A percentile compares a stretch with the other conserved stretches of the same genome.
Conservation (phyloP, 306 rosid genomes). For the Alnus rubra region DNA sequence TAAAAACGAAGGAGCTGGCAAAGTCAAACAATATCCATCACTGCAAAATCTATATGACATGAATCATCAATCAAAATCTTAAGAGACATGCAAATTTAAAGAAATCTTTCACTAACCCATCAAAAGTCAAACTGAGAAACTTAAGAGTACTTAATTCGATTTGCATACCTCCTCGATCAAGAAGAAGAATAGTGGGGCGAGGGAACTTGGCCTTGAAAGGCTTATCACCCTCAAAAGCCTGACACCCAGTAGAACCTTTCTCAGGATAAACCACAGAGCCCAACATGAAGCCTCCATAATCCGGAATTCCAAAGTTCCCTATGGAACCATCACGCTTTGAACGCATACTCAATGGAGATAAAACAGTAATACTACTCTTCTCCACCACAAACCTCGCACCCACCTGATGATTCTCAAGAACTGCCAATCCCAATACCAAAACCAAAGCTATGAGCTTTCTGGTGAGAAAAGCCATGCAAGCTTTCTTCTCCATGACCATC, state of each 20-base stretch:
- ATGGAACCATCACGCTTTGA: slow-evolving; percentile 66
- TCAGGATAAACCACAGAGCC: slow-evolving; percentile 74
- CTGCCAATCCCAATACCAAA: neutral
- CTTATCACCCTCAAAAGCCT: slow-evolving; percentile 67
- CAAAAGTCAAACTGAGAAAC: neutral
- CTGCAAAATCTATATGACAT: too few relatives aligned
- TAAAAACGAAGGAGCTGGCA: too few relatives aligned
- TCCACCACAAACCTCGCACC: slow-evolving; percentile 75
- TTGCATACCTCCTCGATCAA: slow-evolving; percentile 88
- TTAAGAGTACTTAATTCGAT: neutral
- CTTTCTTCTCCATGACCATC: slow-evolving; percentile 1
- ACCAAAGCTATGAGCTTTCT: slow-evolving; percentile 19
- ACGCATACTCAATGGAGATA: slow-evolving; percentile 51
- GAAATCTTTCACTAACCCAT: neutral
- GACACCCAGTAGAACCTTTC: slow-evolving; percentile 50
- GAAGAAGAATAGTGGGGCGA: slow-evolving; percentile 61
- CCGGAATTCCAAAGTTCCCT: slow-evolving; percentile 88
- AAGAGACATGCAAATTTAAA: neutral
- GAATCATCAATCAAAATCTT: neutral
- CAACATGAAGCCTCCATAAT: slow-evolving; percentile 78
- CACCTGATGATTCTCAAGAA: slow-evolving; percentile 26
- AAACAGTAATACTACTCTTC: slow-evolving; percentile 62
- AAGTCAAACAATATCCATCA: too few relatives aligned
- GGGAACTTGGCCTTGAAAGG: slow-evolving; percentile 46
- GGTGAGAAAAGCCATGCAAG: slow-evolving; percentile 32